These are phyloP conservation scores for Diplodia intermedia DNA, from an alignment of 2,329 filamentous ascomycete species.

Conservation along the genomic window DNA sequence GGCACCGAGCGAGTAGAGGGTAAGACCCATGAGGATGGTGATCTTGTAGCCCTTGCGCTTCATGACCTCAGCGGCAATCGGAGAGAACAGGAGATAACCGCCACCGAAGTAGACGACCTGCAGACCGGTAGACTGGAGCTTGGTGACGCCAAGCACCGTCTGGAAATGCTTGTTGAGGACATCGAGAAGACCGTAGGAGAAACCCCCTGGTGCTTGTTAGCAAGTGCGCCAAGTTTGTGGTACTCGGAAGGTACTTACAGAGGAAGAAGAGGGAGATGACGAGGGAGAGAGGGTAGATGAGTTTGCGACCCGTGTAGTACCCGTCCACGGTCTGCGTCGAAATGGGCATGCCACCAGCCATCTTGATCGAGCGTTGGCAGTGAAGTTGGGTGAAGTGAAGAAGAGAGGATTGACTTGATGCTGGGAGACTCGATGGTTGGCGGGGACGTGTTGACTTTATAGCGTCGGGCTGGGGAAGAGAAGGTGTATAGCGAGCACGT, in stretches of 20 bases:
- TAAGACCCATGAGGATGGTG: constrained; percentile 53
- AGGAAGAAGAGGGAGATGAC: constrained; percentile 31
- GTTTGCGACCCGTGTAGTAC: constrained; percentile 28
- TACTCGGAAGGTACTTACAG: neutral
- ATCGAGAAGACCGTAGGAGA: constrained; percentile 50
- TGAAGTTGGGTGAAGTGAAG: neutral
- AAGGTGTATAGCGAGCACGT: constrained; percentile 15
- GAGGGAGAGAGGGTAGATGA: constrained; percentile 31
- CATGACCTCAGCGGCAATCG: constrained; percentile 52
- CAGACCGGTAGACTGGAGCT: constrained; percentile 53
- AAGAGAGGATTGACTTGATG: constrained; percentile 10
- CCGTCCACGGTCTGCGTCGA: constrained; percentile 14
- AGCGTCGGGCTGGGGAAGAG: neutral
- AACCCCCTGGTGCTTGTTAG: constrained; percentile 14
- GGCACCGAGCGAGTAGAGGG: constrained; percentile 48
- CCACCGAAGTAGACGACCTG: constrained; percentile 53
- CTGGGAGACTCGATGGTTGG: neutral
- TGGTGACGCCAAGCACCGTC: constrained; percentile 67
- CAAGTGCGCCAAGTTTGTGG: neutral
- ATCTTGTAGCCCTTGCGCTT: constrained; percentile 54
- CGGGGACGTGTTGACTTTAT: neutral
- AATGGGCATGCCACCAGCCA: constrained; percentile 29
- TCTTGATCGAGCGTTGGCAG: constrained; percentile 9
- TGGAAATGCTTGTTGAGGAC: constrained; percentile 86
- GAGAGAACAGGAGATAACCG: constrained; percentile 52